Conservation (phyloP, 2,329 filamentous ascomycete species). For the Pyricularia pennisetigena region DNA sequence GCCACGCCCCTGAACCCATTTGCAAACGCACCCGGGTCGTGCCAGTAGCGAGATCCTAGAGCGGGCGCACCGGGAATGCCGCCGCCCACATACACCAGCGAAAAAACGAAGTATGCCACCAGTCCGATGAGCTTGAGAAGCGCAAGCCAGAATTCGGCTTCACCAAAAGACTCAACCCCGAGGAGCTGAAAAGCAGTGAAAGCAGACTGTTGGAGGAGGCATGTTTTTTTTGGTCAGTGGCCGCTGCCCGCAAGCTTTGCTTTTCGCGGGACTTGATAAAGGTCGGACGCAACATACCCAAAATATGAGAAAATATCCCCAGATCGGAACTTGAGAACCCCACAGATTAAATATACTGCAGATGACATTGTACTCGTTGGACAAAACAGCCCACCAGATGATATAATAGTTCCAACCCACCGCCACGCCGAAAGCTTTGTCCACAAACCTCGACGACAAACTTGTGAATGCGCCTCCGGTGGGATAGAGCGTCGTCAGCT, state of each 20-base stretch:
- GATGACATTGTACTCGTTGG: conserved; percentile 63
- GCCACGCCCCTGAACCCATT: conserved; percentile 58
- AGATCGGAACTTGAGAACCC: conserved; percentile 50
- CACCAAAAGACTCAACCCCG: conserved; percentile 65
- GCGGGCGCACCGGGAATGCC: conserved; percentile 51
- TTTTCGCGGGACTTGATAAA: not conserved
- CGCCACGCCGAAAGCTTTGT: conserved; percentile 58
- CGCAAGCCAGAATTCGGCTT: conserved; percentile 73
- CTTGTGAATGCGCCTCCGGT: conserved; percentile 63
- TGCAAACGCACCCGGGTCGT: conserved; percentile 58
- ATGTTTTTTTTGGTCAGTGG: not conserved
- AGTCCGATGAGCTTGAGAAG: conserved; percentile 62
- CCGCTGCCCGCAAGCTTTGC: not conserved
- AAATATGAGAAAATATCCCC: conserved; percentile 64
- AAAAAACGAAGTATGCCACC: conserved; percentile 63
- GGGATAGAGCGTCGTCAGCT: conserved; percentile 64
- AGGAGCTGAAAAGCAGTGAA: conserved; percentile 61
- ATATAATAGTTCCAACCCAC: conserved; percentile 66
- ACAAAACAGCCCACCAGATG: conserved; percentile 54
- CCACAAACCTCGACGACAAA: conserved; percentile 60
- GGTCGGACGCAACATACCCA: conserved; percentile 37
- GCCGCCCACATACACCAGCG: conserved; percentile 59
- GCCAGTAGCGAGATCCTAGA: conserved; percentile 64
- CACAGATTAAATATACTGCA: conserved; percentile 58
- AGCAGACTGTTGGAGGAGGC: conserved; percentile 22